Conservation (phyloP, 139 green algal genomes). For the Micractinium conductrix region DNA sequence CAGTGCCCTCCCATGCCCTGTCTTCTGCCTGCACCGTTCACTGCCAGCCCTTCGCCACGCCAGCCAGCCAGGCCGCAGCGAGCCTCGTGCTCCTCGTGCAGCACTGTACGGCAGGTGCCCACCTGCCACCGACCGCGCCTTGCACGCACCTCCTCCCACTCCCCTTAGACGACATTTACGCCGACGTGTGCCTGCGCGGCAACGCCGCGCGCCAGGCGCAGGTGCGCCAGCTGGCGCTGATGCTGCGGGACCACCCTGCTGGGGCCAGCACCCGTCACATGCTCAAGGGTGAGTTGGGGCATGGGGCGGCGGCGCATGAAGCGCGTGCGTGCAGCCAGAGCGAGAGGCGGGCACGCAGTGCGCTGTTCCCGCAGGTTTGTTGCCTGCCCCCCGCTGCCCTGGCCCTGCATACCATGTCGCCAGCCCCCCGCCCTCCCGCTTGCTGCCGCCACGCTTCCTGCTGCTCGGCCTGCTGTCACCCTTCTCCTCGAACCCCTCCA, state of each 20-base stretch:
- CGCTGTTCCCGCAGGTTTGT: too few relatives aligned
- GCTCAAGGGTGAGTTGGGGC: neutral
- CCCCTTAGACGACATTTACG: constrained; percentile 78
- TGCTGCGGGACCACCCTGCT: constrained; percentile 25
- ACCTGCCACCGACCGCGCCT: too few relatives aligned
- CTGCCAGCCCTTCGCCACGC: too few relatives aligned
- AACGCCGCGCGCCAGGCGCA: too few relatives aligned
- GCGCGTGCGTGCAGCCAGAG: neutral
- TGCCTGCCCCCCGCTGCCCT: neutral
- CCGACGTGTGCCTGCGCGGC: constrained; percentile 65
- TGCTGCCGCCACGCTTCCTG: neutral
- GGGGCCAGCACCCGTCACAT: constrained; percentile 8
- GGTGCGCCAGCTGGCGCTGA: constrained; percentile 18
- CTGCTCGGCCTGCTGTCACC: neutral
- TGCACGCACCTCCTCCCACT: too few relatives aligned
- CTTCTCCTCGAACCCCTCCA: neutral
- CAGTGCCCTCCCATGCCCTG: too few relatives aligned
- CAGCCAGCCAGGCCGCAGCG: too few relatives aligned
- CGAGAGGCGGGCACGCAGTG: neutral
- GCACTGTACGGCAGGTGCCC: too few relatives aligned
- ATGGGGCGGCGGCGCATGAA: neutral
- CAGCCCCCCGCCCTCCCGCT: neutral
- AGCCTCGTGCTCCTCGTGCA: too few relatives aligned
- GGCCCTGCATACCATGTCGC: neutral
- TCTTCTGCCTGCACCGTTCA: too few relatives aligned